Evolutionary conservation across 768 basidiomycete species (phyloP).

Genomic region (Lepiota venenata): DNA sequence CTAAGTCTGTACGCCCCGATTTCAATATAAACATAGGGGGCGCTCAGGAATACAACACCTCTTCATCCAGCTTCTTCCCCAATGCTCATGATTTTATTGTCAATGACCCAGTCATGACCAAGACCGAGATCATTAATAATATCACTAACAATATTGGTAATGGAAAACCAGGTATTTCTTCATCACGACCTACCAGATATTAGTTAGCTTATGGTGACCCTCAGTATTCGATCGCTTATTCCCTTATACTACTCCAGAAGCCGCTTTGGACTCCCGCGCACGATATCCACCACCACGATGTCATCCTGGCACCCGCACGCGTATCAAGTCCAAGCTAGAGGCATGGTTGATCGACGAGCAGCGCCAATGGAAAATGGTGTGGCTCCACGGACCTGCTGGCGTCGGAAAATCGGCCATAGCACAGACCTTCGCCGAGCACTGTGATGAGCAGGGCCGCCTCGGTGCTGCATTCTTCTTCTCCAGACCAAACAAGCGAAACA

Average conservation of each 20-base stretch:
- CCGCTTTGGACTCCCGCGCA: not conserved
- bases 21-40: no score
- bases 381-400: conserved; percentile 6
- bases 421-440: not conserved
- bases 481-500: not conserved
- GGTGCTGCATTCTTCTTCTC: conserved; percentile 9
- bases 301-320: not conserved
- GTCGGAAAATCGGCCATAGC: conserved; percentile 7
- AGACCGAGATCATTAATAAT: no score
- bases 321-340: not conserved
- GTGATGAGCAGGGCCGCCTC: not conserved
- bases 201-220: no score
- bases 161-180: no score
- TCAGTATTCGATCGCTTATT: not conserved
- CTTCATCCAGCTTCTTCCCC: no score
- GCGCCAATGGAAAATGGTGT: conserved; percentile 1
- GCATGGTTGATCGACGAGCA: not conserved
- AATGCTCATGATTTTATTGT: no score
- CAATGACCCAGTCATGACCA: no score
- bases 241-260: not conserved
- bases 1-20: no score
- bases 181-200: no score
- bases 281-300: not conserved
- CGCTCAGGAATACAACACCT: no score
- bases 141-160: no score